Base-by-base conservation (phyloP, 108 stramenopile genomes). In the Aurantiochytrium sp. region DNA sequence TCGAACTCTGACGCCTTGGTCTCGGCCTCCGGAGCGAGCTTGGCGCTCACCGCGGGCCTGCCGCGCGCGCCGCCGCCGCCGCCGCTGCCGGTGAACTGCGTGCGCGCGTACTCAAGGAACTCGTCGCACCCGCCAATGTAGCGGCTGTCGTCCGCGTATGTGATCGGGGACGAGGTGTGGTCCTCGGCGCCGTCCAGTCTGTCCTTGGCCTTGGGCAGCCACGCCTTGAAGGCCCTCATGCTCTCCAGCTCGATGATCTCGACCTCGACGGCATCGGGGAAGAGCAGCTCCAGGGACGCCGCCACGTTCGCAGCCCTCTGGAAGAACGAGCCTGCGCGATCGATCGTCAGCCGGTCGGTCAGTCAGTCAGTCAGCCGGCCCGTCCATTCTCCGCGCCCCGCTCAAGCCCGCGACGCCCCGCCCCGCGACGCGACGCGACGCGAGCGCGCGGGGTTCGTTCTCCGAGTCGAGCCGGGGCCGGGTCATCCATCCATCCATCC, bases 1-100 rank as follows among this genome's bases (percentile, higher is more conserved):
- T 98, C 98, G 89, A 96, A 98, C 12, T 86, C 59, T 59, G 95
- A 95, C 55, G 92, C 91, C 4, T 88, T 68, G 12, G 68, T 90
- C 69, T 95, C 89, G 8, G 94, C 96, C 81, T 95, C 95, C 4
- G 36, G 10, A 15, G 34, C 36, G 32, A 21, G 32, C 15, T 10
- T 69, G 22, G 32, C 53, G 22, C 32, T 73, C 68, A 59, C 42
- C 30, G 15, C 36, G 19, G 32, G 27, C 86, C 34, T 37, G 32
- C 19, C 24, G 27, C 53, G 3, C 2, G 17, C 27, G n/a, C 24
- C 21, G 22, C 37, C 52, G 69, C 69, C 69, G 17, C 12, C 48
- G 69, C 3, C 54, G 2, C 31, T 19, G 41, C 32, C 68, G 17
- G 42, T 34, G 15, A 88, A 69, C 4, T 86, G 41, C 6, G 31